These are phyloP conservation scores for Thelonectria discophora DNA, from an alignment of 2,329 filamentous ascomycete genomes.

Conservation along the genomic window DNA sequence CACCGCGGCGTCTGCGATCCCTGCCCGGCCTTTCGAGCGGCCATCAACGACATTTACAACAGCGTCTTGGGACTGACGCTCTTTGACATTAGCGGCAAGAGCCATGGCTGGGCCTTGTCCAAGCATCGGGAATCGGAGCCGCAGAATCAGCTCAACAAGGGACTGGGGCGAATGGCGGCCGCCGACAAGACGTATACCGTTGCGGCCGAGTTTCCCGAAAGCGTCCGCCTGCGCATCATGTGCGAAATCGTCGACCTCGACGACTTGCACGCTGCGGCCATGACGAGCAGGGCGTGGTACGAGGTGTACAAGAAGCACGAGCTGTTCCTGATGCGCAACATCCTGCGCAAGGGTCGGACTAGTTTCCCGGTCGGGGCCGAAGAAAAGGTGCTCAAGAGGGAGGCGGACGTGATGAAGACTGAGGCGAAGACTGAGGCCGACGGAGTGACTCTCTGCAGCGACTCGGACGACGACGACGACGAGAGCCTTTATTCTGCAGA, in stretches of 20 bases:
- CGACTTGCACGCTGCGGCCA: slow-evolving; percentile 55
- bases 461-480: slow-evolving; percentile 39
- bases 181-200: slow-evolving; percentile 46
- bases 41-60: slow-evolving; percentile 61
- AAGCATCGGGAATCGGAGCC: slow-evolving; percentile 49
- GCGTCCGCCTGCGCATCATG: slow-evolving; percentile 53
- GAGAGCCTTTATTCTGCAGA: slow-evolving; percentile 33
- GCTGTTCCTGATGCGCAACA: slow-evolving; percentile 49
- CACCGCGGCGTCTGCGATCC: slow-evolving; percentile 60
- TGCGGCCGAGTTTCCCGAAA: slow-evolving; percentile 47
- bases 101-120: slow-evolving; percentile 60
- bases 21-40: slow-evolving; percentile 55
- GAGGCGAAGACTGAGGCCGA: slow-evolving; percentile 44
- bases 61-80: slow-evolving; percentile 60
- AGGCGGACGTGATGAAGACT: slow-evolving; percentile 45
- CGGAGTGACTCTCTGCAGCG: slow-evolving; percentile 31
- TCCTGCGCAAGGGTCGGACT: slow-evolving; percentile 45
- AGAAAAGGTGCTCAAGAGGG: slow-evolving; percentile 47
- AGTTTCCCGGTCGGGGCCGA: slow-evolving; percentile 41
- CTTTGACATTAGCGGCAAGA: slow-evolving; percentile 57
- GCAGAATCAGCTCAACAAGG: slow-evolving; percentile 45
- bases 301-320: slow-evolving; percentile 57
- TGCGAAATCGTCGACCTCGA: slow-evolving; percentile 50
- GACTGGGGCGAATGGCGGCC: slow-evolving; percentile 46
- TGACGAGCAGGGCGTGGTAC: slow-evolving; percentile 55